A percentile compares a stretch with the other conserved stretches of the same genome.
phyloP scores from a whole-genome alignment of 169 alveolate genomes.

The Nephromyces sp. region DNA sequence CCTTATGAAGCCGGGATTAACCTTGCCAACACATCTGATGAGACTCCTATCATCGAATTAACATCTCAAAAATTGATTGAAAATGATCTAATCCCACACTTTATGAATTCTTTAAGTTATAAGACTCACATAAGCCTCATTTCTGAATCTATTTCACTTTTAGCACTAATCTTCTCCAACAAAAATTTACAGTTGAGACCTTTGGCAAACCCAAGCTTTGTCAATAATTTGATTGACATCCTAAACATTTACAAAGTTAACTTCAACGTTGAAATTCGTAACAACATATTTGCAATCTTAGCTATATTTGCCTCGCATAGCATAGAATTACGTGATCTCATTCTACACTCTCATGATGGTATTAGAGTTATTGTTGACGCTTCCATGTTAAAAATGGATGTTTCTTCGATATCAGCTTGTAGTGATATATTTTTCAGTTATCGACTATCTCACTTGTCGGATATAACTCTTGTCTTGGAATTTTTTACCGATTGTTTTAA shows the following conservation, averaged over 20 bases:
- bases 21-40: too few relatives aligned
- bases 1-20: too few relatives aligned
- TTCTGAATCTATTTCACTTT: conserved; percentile 25
- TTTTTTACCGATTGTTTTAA: conserved; percentile 21
- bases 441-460: conserved; percentile 20
- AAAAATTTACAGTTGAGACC: too few relatives aligned
- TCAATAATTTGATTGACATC: conserved; percentile 17
- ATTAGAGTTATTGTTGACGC: conserved; percentile 2
- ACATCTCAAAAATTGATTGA: conserved; percentile 19
- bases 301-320: conserved; percentile 15
- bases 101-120: conserved; percentile 19
- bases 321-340: conserved; percentile 14
- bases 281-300: conserved; percentile 24
- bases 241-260: conserved; percentile 12
- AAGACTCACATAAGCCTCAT: conserved; percentile 31
- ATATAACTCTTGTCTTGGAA: conserved; percentile 11
- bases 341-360: conserved; percentile 22
- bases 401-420: background rate
- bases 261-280: conserved; percentile 30
- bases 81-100: conserved; percentile 16
- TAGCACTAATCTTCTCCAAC: conserved; percentile 28
- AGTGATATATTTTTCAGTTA: background rate
- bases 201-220: conserved; percentile 29
- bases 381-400: background rate
- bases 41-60: conserved; percentile 19